Evolutionary conservation across 306 rosid genomes (phyloP).

Genomic region (Vigna reflexopilosa): DNA sequence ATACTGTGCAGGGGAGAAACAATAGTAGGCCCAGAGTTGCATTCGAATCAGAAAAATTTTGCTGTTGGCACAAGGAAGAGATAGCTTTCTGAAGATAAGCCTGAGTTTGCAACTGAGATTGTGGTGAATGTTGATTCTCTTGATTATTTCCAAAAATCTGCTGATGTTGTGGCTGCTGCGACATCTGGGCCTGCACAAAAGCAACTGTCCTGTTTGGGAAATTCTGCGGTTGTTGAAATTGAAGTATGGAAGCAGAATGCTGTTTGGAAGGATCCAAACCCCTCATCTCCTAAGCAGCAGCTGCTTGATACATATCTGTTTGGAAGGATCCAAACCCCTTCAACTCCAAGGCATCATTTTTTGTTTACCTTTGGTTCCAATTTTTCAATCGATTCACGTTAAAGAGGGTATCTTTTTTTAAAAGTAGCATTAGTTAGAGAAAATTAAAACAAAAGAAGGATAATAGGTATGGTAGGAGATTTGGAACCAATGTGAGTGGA

Average conservation of each 20-base stretch:
- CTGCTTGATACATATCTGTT: slow-evolving; percentile 87
- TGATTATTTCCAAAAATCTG: slow-evolving; percentile 67
- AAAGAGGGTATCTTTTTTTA: too few relatives aligned
- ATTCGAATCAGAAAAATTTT: slow-evolving; percentile 75
- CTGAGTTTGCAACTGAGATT: slow-evolving; percentile 60
- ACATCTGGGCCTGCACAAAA: slow-evolving; percentile 77
- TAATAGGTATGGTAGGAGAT: too few relatives aligned
- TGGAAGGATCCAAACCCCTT: slow-evolving; percentile 27
- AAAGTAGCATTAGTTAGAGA: too few relatives aligned
- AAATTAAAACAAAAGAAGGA: too few relatives aligned
- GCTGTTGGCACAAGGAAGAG: slow-evolving; percentile 78
- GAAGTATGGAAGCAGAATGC: slow-evolving; percentile 67
- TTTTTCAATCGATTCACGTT: too few relatives aligned
- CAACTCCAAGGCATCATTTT: too few relatives aligned
- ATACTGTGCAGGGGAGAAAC: slow-evolving; percentile 83
- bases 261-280: slow-evolving; percentile 73
- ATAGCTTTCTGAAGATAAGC: slow-evolving; percentile 68
- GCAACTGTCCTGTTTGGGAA: slow-evolving; percentile 69
- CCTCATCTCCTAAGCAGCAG: slow-evolving; percentile 93
- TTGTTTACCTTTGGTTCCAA: too few relatives aligned
- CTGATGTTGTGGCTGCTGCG: slow-evolving; percentile 78
- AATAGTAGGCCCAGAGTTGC: slow-evolving; percentile 62
- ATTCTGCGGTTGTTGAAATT: slow-evolving; percentile 81
- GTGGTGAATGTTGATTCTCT: slow-evolving; percentile 64
- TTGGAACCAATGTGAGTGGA: too few relatives aligned